Base-by-base conservation (phyloP, 2,329 filamentous ascomycete species). In the Seiridium cupressi region DNA sequence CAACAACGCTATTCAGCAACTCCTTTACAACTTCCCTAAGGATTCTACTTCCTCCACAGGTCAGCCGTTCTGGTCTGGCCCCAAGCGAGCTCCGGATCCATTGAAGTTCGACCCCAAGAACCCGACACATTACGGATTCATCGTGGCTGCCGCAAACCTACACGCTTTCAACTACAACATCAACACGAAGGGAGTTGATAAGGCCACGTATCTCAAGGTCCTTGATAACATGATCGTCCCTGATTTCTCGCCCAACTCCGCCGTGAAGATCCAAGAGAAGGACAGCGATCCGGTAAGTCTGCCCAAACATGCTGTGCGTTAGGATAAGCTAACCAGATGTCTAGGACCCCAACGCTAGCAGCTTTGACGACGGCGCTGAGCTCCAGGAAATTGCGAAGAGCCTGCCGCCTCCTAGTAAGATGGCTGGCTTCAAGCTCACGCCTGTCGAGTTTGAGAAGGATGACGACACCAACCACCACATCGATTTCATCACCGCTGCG, bases 361-460 rank as follows among this genome's bases (percentile, higher is more conserved):
- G 79, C 1, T 86, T 88, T 60, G 88, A 92, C 67, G 93, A 97
- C 68, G 84, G 85, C 51, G 83, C 87, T n/a, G 90, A 94, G 69
- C 78, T 97, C 26, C 80, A 91, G 66, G 84, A 86, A 62, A 86
- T 99, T 54, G 83, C 88, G 13, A 80, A 85, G 13, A 84, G 86
- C 63, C 82, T 99, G 38, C 95, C 95, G 1, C 80, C 89, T 4
- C 88, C 94, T 13, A 93, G 90, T 73, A 87, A 88, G 46, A 80
- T 99, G 55, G 89, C 91, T 34, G 93, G 92, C 40, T 96, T 96
- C 84, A 93, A 93, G 77, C 81, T 99, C 57, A 87, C 88, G 60
- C 91, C 94, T 3, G 95, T 98, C 5, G 95, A 98, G 69, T 99
- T 99, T 70, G 93, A 99, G 78, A 99, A 99, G 83, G 95, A 99